Evolutionary conservation across 768 basidiomycete genomes (phyloP).

Genomic region (Termitomyces sp.): DNA sequence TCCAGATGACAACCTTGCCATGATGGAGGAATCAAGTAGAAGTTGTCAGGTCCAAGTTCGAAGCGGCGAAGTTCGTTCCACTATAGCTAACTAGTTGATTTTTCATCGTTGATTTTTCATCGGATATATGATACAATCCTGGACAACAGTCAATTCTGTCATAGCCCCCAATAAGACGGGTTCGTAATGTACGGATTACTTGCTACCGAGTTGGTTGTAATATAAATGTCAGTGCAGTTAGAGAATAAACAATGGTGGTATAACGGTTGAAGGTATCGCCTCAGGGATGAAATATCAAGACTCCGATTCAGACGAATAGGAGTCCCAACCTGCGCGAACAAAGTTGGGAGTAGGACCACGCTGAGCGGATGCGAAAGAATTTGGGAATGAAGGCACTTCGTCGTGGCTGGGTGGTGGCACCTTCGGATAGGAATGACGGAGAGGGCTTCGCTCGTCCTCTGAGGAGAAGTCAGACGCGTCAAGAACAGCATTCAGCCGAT

Average conservation of each 20-base stretch:
- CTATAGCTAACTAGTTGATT: background rate
- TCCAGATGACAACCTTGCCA: background rate
- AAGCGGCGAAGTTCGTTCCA: background rate
- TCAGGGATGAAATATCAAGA: constrained; percentile 1
- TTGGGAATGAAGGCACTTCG: constrained; percentile 23
- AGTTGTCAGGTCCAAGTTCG: background rate
- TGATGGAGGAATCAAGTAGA: too few species aligned
- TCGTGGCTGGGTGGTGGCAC: constrained; percentile 4
- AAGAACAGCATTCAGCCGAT: constrained; percentile 8
- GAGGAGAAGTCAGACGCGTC: constrained; percentile 11
- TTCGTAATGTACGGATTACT: constrained; percentile 6
- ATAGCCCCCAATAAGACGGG: background rate
- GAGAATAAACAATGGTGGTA: constrained; percentile 6
- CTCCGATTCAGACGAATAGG: constrained; percentile 28
- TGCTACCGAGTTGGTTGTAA: background rate
- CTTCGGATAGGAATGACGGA: constrained; percentile 15
- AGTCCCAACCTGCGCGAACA: constrained; percentile 54
- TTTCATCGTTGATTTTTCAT: too few species aligned
- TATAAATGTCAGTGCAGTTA: background rate
- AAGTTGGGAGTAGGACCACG: constrained; percentile 42
- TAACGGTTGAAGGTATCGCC: background rate
- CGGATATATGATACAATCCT: background rate
- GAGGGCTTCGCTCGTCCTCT: constrained; percentile 9
- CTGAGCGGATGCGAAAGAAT: constrained; percentile 31
- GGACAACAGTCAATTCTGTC: background rate